These are phyloP conservation scores for Mycogone perniciosa DNA, from an alignment of 2,329 filamentous ascomycete genomes.

Conservation along the genomic window DNA sequence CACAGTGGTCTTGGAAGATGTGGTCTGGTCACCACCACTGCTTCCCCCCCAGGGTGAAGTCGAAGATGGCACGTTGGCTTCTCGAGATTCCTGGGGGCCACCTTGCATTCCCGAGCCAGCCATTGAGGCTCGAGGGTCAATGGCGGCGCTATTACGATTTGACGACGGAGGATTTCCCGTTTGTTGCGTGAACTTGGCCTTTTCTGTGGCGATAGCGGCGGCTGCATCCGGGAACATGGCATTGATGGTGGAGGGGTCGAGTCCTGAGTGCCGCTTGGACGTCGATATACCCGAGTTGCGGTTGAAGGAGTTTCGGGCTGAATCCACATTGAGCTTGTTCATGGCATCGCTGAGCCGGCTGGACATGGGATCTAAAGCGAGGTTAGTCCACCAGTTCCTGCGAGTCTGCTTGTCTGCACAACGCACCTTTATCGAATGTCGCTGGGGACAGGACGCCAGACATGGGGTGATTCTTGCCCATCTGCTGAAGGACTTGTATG, in stretches of 20 bases:
- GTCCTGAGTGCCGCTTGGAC: constrained; percentile 86
- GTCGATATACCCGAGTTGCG: constrained; percentile 68
- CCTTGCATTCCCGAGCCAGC: constrained; percentile 67
- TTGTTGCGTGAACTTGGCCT: constrained; percentile 93
- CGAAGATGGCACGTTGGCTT: constrained; percentile 19
- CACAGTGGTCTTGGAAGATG: constrained; percentile 65
- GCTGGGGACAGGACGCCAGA: constrained; percentile 89
- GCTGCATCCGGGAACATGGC: constrained; percentile 99
- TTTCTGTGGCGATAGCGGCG: constrained; percentile 96
- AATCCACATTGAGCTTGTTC: constrained; percentile 86
- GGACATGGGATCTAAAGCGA: constrained; percentile 78
- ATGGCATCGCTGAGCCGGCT: constrained; percentile 93
- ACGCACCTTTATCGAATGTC: constrained; percentile 89
- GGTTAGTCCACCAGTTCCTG: constrained; percentile 13
- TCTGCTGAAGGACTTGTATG: constrained; percentile 96
- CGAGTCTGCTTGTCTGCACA: not conserved
- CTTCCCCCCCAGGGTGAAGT: constrained; percentile 69
- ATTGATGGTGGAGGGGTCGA: constrained; percentile 90
- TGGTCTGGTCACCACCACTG: constrained; percentile 43
- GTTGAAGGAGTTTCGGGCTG: constrained; percentile 77
- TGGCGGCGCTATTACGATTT: constrained; percentile 81
- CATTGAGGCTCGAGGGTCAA: constrained; percentile 71
- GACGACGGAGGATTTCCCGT: constrained; percentile 85
- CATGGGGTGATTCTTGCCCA: constrained; percentile 98
- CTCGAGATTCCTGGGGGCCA: constrained; percentile 34